Evolutionary conservation across 2,329 filamentous ascomycete genomes (phyloP), one percentile per base, ranked within the genome.

Genomic region (Teratosphaeria epicoccoides): DNA sequence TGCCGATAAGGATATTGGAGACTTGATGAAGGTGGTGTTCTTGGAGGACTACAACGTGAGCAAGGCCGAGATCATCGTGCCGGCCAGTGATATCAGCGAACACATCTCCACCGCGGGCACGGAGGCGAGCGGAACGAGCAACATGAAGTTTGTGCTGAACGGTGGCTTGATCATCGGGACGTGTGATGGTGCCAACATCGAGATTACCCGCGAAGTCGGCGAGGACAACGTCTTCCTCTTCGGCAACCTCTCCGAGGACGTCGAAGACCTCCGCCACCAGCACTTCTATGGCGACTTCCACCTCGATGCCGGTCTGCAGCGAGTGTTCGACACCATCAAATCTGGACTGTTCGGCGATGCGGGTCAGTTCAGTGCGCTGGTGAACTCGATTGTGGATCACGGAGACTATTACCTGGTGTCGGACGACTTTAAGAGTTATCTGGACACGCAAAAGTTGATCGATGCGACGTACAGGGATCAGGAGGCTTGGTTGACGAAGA

Each of bases 101-200:
- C 93, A 98, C 69, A 98, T 98, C 65, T 97, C 93, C 2, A 98
- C 93, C 23, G 93, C 93, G 33, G 93, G 93, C 47, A 98, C 93
- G 1, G 93, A 98, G 62, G 82, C 80, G 24, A 81, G 77, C 57
- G 91, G 91, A 57, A 95, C 89, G 11, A 95, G 88, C 65, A 98
- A 98, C 81, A 98, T 98, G 93, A 98, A 98, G 72, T 98, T 98
- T 70, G 93, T 96, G 12, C 78, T 98, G 64, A 98, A 97, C 64
- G 93, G 93, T 58, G 93, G 93, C 57, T 76, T 98, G 55, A 95
- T 98, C 65, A 98, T 98, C 61, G 93, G 93, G 62, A 98, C 93
- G 20, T 96, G 91, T 67, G 93, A 98, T 65, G 93, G 93, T 66
- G 93, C 93, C 57, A 98, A 98, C 66, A 88, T 93, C 28, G 64